Evolutionary conservation across 768 basidiomycete species (phyloP).

Genomic region (Mycena belliarum): DNA sequence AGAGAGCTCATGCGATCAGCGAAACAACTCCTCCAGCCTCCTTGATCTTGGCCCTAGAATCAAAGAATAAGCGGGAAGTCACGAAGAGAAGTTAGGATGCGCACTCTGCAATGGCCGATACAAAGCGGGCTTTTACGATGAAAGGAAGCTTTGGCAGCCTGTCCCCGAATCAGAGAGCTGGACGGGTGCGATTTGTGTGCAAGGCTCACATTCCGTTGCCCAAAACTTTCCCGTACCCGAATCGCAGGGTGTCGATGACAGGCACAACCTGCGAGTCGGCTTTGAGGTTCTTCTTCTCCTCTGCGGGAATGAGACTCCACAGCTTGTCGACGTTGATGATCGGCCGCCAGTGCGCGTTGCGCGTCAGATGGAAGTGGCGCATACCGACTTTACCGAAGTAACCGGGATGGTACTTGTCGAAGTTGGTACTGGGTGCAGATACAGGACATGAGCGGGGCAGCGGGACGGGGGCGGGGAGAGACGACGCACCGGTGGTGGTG

Average conservation of each 20-base stretch:
- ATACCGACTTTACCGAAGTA: slow-evolving; percentile 99
- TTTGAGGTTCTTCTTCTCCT: slow-evolving; percentile 77
- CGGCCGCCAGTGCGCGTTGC: slow-evolving; percentile 89
- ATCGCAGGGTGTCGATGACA: slow-evolving; percentile 84
- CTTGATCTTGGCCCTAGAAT: slow-evolving; percentile 71
- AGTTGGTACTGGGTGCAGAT: slow-evolving; percentile 74
- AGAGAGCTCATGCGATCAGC: slow-evolving; percentile 73
- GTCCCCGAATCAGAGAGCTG: neutral
- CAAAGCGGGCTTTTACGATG: slow-evolving; percentile 98
- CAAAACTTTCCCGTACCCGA: slow-evolving; percentile 91
- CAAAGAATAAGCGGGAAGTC: slow-evolving; percentile 1
- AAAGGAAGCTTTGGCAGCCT: slow-evolving; percentile 89
- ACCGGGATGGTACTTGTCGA: slow-evolving; percentile 99
- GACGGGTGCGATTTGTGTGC: no score
- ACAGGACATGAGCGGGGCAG: no score
- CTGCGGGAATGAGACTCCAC: slow-evolving; percentile 86
- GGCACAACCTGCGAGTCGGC: slow-evolving; percentile 84
- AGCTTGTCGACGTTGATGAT: slow-evolving; percentile 99
- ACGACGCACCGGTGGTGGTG: slow-evolving; percentile 94
- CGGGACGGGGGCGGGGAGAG: neutral
- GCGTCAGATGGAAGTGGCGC: slow-evolving; percentile 95
- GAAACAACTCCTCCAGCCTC: slow-evolving; percentile 93
- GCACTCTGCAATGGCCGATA: slow-evolving; percentile 83
- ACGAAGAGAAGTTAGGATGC: slow-evolving; percentile 25
- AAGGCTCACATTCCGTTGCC: slow-evolving; percentile 84